Percentiles rank a stretch among this genome's conserved stretches.
phyloP scores from a whole-genome alignment of 176 grass and related monocot genomes.

The Themeda triandra region DNA sequence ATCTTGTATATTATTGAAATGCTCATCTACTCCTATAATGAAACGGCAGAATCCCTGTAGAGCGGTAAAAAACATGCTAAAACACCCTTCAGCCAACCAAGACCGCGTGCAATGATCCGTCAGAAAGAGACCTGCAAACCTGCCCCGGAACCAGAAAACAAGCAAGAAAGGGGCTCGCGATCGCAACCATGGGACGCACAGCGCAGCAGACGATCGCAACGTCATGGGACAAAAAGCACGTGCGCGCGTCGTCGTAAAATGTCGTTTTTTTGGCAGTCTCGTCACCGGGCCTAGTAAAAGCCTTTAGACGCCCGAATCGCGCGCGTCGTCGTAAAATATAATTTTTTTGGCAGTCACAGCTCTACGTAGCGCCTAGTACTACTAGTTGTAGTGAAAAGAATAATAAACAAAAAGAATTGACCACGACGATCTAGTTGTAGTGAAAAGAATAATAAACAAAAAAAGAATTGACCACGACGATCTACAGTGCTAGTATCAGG shows the following conservation, averaged over 20 bases:
- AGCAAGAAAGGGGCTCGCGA: neutral
- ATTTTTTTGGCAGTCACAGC: too few species aligned
- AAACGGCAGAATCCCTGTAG: too few species aligned
- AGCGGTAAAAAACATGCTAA: neutral
- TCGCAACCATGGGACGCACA: neutral
- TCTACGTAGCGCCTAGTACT: neutral
- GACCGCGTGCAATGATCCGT: neutral
- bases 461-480: neutral
- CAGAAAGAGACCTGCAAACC: slow-evolving; percentile 5
- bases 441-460: slow-evolving; percentile 10
- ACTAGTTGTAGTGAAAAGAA: neutral
- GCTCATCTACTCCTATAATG: too few species aligned
- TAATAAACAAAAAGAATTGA: slow-evolving; percentile 27
- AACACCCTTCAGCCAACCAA: neutral
- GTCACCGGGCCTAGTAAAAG: slow-evolving; percentile 4
- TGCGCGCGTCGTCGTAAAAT: too few species aligned
- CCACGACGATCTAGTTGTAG: neutral
- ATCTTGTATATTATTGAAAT: too few species aligned
- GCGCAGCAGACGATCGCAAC: too few species aligned
- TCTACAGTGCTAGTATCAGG: neutral
- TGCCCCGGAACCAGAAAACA: neutral
- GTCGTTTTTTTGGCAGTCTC: too few species aligned
- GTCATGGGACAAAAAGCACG: too few species aligned
- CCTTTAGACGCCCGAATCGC: neutral
- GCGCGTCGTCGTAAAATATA: neutral